These are phyloP conservation scores for Takakia lepidozioides DNA, from an alignment of 225 moss, liverwort and hornwort genomes.

Conservation along the genomic window DNA sequence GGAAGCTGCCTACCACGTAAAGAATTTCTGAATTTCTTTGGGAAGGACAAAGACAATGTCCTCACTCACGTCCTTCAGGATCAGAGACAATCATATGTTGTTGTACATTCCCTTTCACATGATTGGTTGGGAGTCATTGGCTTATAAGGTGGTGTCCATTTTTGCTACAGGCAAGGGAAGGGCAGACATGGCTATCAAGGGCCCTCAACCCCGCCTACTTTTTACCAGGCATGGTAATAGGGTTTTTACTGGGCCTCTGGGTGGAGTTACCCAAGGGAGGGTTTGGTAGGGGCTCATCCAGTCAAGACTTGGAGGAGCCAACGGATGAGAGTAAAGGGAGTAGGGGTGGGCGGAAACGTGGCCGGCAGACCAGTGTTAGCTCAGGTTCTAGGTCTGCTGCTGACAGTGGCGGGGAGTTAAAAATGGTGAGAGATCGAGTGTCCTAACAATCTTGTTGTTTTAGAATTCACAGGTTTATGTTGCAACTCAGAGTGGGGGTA, in stretches of 20 bases:
- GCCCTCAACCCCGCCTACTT: conserved; percentile 68
- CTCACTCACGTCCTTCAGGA: too few species aligned
- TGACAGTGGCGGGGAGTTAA: conserved; percentile 62
- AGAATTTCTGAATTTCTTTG: too few species aligned
- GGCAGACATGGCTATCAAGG: conserved; percentile 66
- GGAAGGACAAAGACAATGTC: too few species aligned
- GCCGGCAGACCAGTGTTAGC: conserved; percentile 9
- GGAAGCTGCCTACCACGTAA: too few species aligned
- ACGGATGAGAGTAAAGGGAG: conserved; percentile 21
- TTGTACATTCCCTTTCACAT: too few species aligned
- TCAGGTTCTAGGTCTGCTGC: conserved; percentile 11
- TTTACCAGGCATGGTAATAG: conserved; percentile 74
- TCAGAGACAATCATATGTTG: too few species aligned
- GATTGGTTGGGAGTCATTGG: too few species aligned
- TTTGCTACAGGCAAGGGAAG: too few species aligned
- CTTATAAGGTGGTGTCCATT: too few species aligned
- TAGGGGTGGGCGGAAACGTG: conserved; percentile 30
- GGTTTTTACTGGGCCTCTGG: conserved; percentile 70
- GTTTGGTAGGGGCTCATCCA: conserved; percentile 24
- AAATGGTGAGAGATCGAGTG: conserved; percentile 51
- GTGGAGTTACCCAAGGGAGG: conserved; percentile 63
- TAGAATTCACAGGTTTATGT: too few species aligned
- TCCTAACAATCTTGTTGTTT: too few species aligned
- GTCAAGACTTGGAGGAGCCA: conserved; percentile 17
- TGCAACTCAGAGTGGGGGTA: too few species aligned